phyloP scores from a whole-genome alignment of 345 rosid genomes.

The Brassica carinata region DNA sequence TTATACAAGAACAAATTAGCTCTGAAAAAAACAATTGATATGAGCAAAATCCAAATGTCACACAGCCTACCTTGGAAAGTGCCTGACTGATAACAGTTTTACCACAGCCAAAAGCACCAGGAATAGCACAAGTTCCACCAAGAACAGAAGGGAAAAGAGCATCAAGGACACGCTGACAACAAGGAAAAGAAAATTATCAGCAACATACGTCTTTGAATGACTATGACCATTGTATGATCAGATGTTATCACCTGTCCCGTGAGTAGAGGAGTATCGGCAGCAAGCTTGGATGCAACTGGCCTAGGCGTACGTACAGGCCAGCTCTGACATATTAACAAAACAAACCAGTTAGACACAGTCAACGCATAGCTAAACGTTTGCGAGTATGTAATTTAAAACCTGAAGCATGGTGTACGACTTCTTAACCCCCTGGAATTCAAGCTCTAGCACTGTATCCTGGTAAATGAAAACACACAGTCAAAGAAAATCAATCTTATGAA shows the following conservation, averaged over 20 bases:
- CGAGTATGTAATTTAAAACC: constrained; percentile 44
- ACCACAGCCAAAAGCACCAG: constrained; percentile 99
- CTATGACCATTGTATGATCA: not conserved
- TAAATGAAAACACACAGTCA: constrained; percentile 17
- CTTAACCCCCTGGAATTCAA: constrained; percentile 96
- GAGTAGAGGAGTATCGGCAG: constrained; percentile 98
- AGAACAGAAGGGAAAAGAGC: constrained; percentile 99
- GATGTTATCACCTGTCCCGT: constrained; percentile 78
- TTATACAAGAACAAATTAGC: constrained; percentile 27
- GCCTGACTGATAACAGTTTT: constrained; percentile 99
- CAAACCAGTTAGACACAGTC: constrained; percentile 5
- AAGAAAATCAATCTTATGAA: constrained; percentile 3
- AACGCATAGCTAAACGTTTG: not conserved
- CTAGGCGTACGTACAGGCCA: constrained; percentile 99
- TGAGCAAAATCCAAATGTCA: constrained; percentile 10
- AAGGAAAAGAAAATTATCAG: constrained; percentile 35
- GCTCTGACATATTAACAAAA: constrained; percentile 53
- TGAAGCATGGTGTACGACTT: constrained; percentile 97
- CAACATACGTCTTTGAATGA: not conserved
- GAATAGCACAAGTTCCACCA: constrained; percentile 99
- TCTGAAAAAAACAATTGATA: constrained; percentile 1
- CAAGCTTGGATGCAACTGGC: constrained; percentile 98
- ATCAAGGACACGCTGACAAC: constrained; percentile 93
- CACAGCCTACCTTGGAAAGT: constrained; percentile 85
- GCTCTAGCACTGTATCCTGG: constrained; percentile 95